These are phyloP conservation scores for Fusarium sp. DNA, from an alignment of 2,329 filamentous ascomycete species.

Conservation along the genomic window DNA sequence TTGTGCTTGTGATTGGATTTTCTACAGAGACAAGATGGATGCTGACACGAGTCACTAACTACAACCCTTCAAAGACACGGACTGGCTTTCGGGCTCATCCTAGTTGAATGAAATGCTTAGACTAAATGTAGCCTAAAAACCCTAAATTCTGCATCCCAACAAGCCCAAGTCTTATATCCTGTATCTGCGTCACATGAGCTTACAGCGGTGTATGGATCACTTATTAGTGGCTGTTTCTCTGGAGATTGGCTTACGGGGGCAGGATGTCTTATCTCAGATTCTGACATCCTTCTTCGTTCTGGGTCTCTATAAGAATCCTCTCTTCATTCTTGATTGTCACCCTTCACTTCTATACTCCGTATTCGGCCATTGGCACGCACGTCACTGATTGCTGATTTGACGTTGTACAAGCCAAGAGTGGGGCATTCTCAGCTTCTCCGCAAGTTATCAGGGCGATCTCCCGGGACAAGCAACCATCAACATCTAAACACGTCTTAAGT, in stretches of 20 bases:
- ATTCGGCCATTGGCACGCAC: conserved; percentile 26
- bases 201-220: neutral
- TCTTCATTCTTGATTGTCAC: neutral
- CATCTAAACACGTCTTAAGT: neutral
- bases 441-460: conserved; percentile 33
- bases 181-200: conserved; percentile 14
- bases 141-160: neutral
- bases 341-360: conserved; percentile 1
- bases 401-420: conserved; percentile 30
- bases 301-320: neutral
- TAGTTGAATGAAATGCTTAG: neutral
- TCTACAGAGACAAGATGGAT: neutral
- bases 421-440: conserved; percentile 33
- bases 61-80: too few species aligned
- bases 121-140: neutral
- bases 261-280: neutral
- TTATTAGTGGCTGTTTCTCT: conserved; percentile 15
- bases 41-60: neutral
- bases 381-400: conserved; percentile 38
- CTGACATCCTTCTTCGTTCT: neutral
- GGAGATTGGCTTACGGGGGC: neutral
- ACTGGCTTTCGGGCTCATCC: neutral
- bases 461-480: conserved; percentile 6
- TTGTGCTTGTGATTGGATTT: neutral
- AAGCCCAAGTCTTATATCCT: neutral